phyloP scores from a whole-genome alignment of 2,329 filamentous ascomycete species.

The Pestalotiopsis fici region DNA sequence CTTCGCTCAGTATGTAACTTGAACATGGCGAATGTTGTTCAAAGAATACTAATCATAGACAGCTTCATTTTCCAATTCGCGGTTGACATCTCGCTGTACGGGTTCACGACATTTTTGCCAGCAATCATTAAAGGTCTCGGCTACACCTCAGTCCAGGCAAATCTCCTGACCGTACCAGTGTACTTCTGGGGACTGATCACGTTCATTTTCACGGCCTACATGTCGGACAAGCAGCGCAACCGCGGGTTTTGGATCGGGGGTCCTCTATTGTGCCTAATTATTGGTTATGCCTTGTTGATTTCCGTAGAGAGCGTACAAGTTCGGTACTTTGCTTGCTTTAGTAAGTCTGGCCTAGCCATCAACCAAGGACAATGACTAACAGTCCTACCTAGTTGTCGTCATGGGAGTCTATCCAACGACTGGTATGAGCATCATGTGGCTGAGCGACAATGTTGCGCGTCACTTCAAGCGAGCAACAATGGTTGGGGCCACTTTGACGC shows the following conservation, averaged over 20 bases:
- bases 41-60: not conserved
- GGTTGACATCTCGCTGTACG: conserved; percentile 35
- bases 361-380: not conserved
- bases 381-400: conserved; percentile 16
- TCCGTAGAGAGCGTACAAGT: conserved; percentile 28
- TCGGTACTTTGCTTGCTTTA: conserved; percentile 24
- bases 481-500: conserved; percentile 45
- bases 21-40: not conserved
- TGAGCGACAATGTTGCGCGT: conserved; percentile 47
- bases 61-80: conserved; percentile 28
- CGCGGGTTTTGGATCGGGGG: conserved; percentile 24
- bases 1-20: conserved; percentile 22
- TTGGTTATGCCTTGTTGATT: conserved; percentile 29
- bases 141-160: conserved; percentile 31
- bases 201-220: conserved; percentile 23
- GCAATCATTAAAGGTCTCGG: conserved; percentile 34
- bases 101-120: conserved; percentile 34
- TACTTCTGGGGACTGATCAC: conserved; percentile 26
- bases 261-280: conserved; percentile 23
- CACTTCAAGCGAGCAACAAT: conserved; percentile 49
- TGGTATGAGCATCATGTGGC: conserved; percentile 43
- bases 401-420: conserved; percentile 28
- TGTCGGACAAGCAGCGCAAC: conserved; percentile 25
- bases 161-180: conserved; percentile 36
- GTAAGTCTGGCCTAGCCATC: conserved; percentile 9